phyloP scores from a whole-genome alignment of 169 alveolate genomes.

The Pseudocohnilembus persalinus region DNA sequence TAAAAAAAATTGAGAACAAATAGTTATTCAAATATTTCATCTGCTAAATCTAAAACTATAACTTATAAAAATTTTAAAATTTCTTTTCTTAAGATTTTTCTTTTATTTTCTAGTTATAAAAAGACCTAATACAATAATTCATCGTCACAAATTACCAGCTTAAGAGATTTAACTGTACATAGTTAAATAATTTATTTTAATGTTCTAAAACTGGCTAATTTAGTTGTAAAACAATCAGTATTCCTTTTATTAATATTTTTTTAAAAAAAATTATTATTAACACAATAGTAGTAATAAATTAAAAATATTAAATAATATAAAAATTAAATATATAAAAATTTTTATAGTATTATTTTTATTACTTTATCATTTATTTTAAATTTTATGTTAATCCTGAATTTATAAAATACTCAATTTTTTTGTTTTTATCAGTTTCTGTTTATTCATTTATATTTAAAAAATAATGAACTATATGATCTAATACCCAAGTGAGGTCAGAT shows the following conservation, averaged over 20 bases:
- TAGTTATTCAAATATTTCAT: not conserved
- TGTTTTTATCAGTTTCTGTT: not conserved
- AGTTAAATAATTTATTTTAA: too few species aligned
- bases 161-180: not conserved
- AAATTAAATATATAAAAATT: too few species aligned
- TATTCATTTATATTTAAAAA: too few species aligned
- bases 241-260: too few species aligned
- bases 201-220: not conserved
- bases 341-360: too few species aligned
- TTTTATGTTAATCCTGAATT: too few species aligned
- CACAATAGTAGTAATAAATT: too few species aligned
- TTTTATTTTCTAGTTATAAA: not conserved
- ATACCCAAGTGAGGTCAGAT: not conserved
- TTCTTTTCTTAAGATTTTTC: not conserved
- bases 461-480: not conserved
- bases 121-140: too few species aligned
- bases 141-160: not conserved
- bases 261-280: too few species aligned
- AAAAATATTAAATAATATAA: too few species aligned
- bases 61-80: too few species aligned
- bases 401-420: not conserved
- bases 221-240: not conserved
- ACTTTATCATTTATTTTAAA: not conserved
- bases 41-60: not conserved
- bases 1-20: not conserved